These are phyloP conservation scores for Zygoascus tannicola DNA, from an alignment of 805 yeast genomes.

Conservation along the genomic window DNA sequence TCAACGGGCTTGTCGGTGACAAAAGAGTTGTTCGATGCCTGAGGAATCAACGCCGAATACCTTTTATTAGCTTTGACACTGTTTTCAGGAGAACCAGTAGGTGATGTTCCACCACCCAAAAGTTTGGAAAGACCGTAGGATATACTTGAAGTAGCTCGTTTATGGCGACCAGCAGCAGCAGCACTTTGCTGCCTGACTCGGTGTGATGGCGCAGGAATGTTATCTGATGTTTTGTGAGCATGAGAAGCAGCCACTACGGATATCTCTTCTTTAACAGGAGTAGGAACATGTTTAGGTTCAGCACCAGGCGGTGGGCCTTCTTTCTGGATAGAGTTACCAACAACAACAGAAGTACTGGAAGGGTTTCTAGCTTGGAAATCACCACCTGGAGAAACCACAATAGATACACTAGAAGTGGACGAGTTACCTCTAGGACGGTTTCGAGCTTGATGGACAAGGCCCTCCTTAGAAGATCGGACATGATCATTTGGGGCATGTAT, in stretches of 20 bases:
- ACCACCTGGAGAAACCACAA: neutral
- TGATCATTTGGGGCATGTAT: neutral
- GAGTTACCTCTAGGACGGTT: neutral
- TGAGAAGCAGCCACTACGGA: neutral
- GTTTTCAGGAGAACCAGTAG: neutral
- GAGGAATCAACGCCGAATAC: slow-evolving; percentile 14
- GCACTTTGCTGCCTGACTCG: neutral
- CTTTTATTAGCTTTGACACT: slow-evolving; percentile 7
- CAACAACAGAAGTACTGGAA: neutral
- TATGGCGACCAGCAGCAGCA: slow-evolving; percentile 11
- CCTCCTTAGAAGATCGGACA: neutral
- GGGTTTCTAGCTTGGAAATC: neutral
- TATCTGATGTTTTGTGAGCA: neutral
- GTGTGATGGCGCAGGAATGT: neutral
- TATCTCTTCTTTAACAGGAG: neutral
- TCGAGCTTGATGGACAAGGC: neutral
- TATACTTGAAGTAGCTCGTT: slow-evolving; percentile 19
- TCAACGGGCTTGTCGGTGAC: slow-evolving; percentile 5
- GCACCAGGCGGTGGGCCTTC: neutral
- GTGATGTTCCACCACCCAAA: slow-evolving; percentile 13
- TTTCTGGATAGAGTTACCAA: neutral
- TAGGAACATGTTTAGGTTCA: neutral
- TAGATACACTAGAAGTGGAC: neutral
- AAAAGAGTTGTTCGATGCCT: neutral
- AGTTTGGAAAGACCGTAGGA: slow-evolving; percentile 22